phyloP scores from a whole-genome alignment of 2,329 filamentous ascomycete genomes.

The Exophiala sp. region DNA sequence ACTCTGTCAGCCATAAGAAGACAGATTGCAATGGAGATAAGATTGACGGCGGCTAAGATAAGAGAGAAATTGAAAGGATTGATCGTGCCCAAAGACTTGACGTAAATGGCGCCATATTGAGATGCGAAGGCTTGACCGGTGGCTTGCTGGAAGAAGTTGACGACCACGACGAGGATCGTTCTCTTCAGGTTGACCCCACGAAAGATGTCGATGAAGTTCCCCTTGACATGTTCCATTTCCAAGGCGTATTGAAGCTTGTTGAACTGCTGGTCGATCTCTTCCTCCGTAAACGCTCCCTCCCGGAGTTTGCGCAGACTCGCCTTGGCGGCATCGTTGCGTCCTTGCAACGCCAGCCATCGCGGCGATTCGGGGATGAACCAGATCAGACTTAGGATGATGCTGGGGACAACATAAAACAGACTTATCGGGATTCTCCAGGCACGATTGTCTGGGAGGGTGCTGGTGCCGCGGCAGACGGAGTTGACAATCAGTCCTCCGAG shows the following conservation, averaged over 20 bases:
- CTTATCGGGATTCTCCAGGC: slow-evolving; percentile 44
- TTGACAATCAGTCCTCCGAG: slow-evolving; percentile 66
- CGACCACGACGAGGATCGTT: slow-evolving; percentile 24
- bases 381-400: slow-evolving; percentile 36
- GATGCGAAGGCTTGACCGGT: slow-evolving; percentile 27
- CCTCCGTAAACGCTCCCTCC: slow-evolving; percentile 34
- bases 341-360: slow-evolving; percentile 63
- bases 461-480: slow-evolving; percentile 53
- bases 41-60: slow-evolving; percentile 9
- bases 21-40: neutral
- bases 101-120: slow-evolving; percentile 27
- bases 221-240: slow-evolving; percentile 22
- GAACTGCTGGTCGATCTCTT: slow-evolving; percentile 34
- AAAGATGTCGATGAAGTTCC: slow-evolving; percentile 26
- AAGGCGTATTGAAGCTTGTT: slow-evolving; percentile 21
- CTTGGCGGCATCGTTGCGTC: slow-evolving; percentile 63
- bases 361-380: slow-evolving; percentile 54
- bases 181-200: slow-evolving; percentile 26
- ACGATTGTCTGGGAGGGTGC: slow-evolving; percentile 55
- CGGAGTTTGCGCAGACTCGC: slow-evolving; percentile 56
- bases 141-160: slow-evolving; percentile 29
- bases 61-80: slow-evolving; percentile 26
- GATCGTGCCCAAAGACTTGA: slow-evolving; percentile 26
- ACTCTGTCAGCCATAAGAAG: neutral
- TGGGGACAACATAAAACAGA: slow-evolving; percentile 27